Evolutionary conservation across 2,329 filamentous ascomycete species (phyloP), one percentile per base, ranked within the genome.

Genomic region (Claviceps monticola): DNA sequence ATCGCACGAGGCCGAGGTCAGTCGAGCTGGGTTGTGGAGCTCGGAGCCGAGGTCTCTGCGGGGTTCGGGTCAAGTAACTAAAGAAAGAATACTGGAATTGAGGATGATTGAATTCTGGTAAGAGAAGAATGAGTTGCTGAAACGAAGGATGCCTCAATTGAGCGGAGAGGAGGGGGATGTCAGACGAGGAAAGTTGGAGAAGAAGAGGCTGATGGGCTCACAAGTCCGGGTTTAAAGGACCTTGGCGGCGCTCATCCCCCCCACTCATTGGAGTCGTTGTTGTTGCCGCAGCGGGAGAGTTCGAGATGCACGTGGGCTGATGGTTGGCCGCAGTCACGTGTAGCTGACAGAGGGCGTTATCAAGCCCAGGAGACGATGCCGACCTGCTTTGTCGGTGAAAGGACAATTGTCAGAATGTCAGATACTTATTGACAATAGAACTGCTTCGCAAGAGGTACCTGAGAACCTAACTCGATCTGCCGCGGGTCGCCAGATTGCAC

Each of bases 241-340:
- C 29, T 34, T 44, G 42, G 42, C 42, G 19, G 42, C 42, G 17
- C 41, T 23, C 42, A 19, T 23, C 16, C 13, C 19, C 41, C n/a
- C 19, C n/a, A 17, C 41, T 43, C 39, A 11, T 17, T 19, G 14
- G 17, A 21, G 17, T 43, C 19, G n/a, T n/a, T 5, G 29, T 14
- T 16, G 16, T 8, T 19, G 23, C 29, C n/a, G 16, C 21, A 8
- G n/a, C 36, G 36, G 6, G 16, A 19, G 39, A 53, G 52, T 47
- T 49, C 23, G 29, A 21, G 48, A 52, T 48, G 61, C 64, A 67
- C 64, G 65, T 66, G 64, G 60, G 54, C 55, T 49, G 51, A 57
- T 56, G 60, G 62, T 64, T 64, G 59, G 60, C 46, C 48, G 41
- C 2, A 37, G 53, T 64, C 62, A 65, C 61, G 62, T 65, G 63